phyloP scores from a whole-genome alignment of 176 grass and related monocot species.

The Saccharum spontaneum region DNA sequence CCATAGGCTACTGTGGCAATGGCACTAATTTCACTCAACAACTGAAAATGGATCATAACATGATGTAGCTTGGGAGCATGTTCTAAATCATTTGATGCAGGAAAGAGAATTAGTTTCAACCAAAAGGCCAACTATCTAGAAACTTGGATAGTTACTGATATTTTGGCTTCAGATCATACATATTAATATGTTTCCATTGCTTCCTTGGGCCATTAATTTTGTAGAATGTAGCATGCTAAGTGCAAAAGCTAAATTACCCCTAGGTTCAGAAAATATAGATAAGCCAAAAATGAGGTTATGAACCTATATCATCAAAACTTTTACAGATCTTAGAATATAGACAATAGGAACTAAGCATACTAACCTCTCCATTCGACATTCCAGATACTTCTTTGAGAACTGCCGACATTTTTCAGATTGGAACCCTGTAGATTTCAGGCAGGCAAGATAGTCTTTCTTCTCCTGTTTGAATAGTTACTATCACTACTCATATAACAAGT shows the following conservation, averaged over 20 bases:
- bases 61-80: not conserved
- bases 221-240: not conserved
- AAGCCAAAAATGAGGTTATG: not conserved
- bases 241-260: not conserved
- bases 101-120: slow-evolving; percentile 14
- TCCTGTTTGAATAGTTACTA: slow-evolving; percentile 47
- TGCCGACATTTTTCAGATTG: slow-evolving; percentile 67
- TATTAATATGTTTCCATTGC: not conserved
- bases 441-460: slow-evolving; percentile 88
- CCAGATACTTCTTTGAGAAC: slow-evolving; percentile 75
- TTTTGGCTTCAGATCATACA: not conserved
- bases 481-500: slow-evolving; percentile 11
- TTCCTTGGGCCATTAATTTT: not conserved
- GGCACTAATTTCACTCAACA: not conserved
- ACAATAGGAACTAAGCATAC: not conserved
- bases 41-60: not conserved
- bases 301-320: not conserved
- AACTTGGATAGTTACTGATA: not conserved
- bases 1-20: not conserved
- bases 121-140: not conserved
- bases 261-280: slow-evolving; percentile 12
- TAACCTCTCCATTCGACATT: slow-evolving; percentile 80
- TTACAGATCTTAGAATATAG: not conserved
- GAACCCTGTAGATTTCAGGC: slow-evolving; percentile 72
- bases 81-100: not conserved